Evolutionary conservation across 2,329 filamentous ascomycete genomes (phyloP), one percentile per base, ranked within the genome.

Genomic region (Dactylellina parvicollis): DNA sequence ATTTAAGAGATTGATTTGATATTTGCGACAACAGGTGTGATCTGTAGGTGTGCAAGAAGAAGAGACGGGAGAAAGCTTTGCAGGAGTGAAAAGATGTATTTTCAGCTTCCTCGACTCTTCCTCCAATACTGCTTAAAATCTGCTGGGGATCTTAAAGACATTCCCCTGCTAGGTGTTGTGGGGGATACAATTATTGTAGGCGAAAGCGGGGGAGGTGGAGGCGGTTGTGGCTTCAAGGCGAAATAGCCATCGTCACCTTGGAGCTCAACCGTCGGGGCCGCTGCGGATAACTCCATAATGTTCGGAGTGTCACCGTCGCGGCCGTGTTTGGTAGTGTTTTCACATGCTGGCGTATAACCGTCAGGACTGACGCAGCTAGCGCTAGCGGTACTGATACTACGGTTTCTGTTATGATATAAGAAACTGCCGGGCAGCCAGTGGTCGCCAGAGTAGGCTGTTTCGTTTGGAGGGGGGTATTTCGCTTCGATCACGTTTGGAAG

Each of bases 381-480:
- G 20, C 66, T 65, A 20, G 59, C 28, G 34, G 54, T 57, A 32
- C 69, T 73, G 22, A 60, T 30, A 14, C 60, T 66, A 20, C 69
- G 60, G 18, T 73, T 66, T 47, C 60, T 40, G 30, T 44, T 55
- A 40, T 73, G 69, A 9, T 73, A 73, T 1, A 73, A 47, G 22
- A 66, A 73, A n/a, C 69, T 73, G 24, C 69, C 69, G 2, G 69
- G 69, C 2, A 28, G 69, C 69, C 69, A 73, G n/a, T 66, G 54
- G 2, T 73, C 69, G 9, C 69, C 69, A 0, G 69, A 73, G 32
- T 73, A 73, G 1, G 60, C 46, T 10, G 69, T 52, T 47, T 73
- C 69, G 32, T 60, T 42, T 12, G 60, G 52, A 32, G 69, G 69
- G 5, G 69, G 60, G 38, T 73, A 73, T 60, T 66, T 66, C 4